Conservation (phyloP, 1,139 yeast genomes). For the Geotrichum phurueaensis region DNA sequence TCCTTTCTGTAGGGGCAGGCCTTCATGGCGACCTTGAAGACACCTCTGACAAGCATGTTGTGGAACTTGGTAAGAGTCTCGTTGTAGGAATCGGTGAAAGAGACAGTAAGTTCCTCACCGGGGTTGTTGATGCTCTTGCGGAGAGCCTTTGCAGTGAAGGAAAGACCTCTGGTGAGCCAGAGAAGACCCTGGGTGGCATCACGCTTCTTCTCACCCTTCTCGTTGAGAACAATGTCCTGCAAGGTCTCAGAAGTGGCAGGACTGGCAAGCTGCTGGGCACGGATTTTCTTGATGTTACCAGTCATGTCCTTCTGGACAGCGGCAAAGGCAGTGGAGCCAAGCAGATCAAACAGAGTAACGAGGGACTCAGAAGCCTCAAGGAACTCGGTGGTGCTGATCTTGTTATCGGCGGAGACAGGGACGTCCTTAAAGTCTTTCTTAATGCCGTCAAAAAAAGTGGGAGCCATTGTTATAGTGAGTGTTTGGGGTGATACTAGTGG, state of each 20-base stretch:
- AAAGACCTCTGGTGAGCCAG: constrained; percentile 78
- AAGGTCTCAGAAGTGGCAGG: constrained; percentile 62
- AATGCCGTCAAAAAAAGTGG: constrained; percentile 71
- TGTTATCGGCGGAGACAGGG: constrained; percentile 45
- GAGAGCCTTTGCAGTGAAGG: constrained; percentile 85
- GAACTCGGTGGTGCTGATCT: constrained; percentile 68
- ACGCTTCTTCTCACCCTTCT: constrained; percentile 59
- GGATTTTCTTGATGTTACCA: constrained; percentile 56
- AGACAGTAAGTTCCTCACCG: constrained; percentile 61
- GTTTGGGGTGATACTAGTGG: background rate
- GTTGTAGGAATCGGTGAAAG: constrained; percentile 77
- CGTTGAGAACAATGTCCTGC: constrained; percentile 66
- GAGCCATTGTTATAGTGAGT: constrained; percentile 6
- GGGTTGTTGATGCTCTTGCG: constrained; percentile 61
- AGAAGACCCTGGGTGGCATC: constrained; percentile 87
- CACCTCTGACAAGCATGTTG: constrained; percentile 74
- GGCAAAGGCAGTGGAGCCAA: constrained; percentile 79
- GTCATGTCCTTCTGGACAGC: constrained; percentile 86
- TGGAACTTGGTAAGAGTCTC: constrained; percentile 79
- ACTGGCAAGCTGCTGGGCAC: constrained; percentile 49
- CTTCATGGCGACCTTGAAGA: constrained; percentile 90
- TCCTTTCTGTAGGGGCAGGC: constrained; percentile 91
- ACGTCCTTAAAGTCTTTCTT: constrained; percentile 72
- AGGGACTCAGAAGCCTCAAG: constrained; percentile 80
- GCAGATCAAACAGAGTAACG: constrained; percentile 73